Percentiles rank a stretch among this genome's conserved stretches.
These are phyloP conservation scores for Ophiostoma sp. DNA, from an alignment of 2,329 filamentous ascomycete genomes.

Conservation along the genomic window DNA sequence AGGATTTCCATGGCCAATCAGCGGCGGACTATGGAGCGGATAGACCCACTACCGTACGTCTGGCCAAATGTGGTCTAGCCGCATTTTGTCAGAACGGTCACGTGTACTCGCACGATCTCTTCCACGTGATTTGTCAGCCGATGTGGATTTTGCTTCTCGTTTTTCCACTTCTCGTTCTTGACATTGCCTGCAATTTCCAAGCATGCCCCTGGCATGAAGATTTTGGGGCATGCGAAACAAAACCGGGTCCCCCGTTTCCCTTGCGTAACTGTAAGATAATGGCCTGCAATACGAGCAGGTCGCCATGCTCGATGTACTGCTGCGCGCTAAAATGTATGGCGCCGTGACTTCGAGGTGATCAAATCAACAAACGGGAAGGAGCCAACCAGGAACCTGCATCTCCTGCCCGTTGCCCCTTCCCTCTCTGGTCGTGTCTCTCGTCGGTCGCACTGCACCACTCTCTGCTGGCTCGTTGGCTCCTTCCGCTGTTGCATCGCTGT, in stretches of 20 bases:
- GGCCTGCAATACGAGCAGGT: too few species aligned
- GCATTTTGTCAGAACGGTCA: not conserved
- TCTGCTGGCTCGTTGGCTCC: not conserved
- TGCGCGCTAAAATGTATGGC: slow-evolving; percentile 13
- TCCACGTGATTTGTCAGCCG: too few species aligned
- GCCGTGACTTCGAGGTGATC: slow-evolving; percentile 16
- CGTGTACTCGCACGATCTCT: not conserved
- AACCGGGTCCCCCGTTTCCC: slow-evolving; percentile 5
- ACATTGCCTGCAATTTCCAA: not conserved
- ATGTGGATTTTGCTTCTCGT: not conserved
- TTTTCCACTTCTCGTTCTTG: too few species aligned
- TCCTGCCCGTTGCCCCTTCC: slow-evolving; percentile 13
- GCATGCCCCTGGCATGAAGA: slow-evolving; percentile 3
- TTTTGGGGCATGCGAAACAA: slow-evolving; percentile 17
- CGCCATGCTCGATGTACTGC: slow-evolving; percentile 13
- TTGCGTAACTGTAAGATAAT: not conserved
- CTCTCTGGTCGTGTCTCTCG: slow-evolving; percentile 14
- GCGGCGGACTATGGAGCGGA: not conserved
- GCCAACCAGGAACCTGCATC: not conserved
- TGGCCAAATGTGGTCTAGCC: not conserved
- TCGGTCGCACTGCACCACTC: not conserved
- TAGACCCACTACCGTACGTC: not conserved
- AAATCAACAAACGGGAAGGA: slow-evolving; percentile 19
- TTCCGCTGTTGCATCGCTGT: not conserved
- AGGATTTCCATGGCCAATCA: slow-evolving; percentile 22